These are phyloP conservation scores for Elongisporangium undulatum DNA, from an alignment of 352 stramenopile genomes.

Conservation along the genomic window DNA sequence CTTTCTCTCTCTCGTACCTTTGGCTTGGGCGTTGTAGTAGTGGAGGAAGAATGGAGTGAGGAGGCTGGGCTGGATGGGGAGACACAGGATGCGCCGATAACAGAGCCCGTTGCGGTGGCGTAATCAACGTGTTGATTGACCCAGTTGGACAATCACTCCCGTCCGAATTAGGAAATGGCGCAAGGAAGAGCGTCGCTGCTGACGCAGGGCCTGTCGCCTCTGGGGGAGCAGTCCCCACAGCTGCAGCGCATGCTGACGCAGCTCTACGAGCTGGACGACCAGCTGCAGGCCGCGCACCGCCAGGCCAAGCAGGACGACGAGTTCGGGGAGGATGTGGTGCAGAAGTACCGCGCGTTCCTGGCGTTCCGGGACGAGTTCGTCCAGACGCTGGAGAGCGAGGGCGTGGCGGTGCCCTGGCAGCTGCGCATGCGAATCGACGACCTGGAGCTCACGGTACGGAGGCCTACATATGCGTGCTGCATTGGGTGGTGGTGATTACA, in stretches of 20 bases:
- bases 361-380: slow-evolving; percentile 46
- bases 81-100: not conserved
- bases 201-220: slow-evolving; percentile 39
- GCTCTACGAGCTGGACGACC: slow-evolving; percentile 45
- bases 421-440: slow-evolving; percentile 76
- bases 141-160: not conserved
- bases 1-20: not conserved
- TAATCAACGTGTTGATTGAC: not conserved
- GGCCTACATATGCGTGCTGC: not conserved
- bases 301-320: slow-evolving; percentile 59
- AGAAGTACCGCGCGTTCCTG: slow-evolving; percentile 52
- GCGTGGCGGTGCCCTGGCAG: slow-evolving; percentile 55
- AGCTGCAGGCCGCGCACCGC: slow-evolving; percentile 49
- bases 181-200: slow-evolving; percentile 26
- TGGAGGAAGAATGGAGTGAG: not conserved
- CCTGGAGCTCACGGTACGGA: slow-evolving; percentile 68
- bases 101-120: not conserved
- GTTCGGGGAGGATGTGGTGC: slow-evolving; percentile 56
- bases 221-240: slow-evolving; percentile 20
- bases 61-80: no score
- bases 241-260: slow-evolving; percentile 25
- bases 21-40: no score
- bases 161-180: not conserved
- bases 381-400: slow-evolving; percentile 28
- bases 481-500: not conserved